Conservation (phyloP, 208 protist genomes). For the Crithidia brevicula region DNA sequence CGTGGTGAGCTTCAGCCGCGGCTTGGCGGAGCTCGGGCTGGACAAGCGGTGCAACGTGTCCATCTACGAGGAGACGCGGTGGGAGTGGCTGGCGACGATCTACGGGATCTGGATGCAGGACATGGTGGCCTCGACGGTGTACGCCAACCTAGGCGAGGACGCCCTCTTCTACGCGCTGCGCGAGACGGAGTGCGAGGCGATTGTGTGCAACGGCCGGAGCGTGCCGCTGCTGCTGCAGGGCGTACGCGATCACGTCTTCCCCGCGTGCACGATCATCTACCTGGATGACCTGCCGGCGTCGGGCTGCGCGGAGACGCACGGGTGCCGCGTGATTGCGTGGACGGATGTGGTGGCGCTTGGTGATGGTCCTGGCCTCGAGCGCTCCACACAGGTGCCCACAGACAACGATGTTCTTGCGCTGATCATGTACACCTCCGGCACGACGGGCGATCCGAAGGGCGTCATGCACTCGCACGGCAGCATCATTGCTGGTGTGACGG, state of each 20-base stretch:
- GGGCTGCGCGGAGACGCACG: constrained; percentile 10
- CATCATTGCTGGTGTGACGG: constrained; percentile 43
- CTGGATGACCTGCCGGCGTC: constrained; percentile 46
- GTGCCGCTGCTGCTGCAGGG: constrained; percentile 51
- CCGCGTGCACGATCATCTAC: constrained; percentile 59
- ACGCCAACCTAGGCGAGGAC: constrained; percentile 84
- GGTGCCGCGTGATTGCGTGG: constrained; percentile 49
- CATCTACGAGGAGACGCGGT: constrained; percentile 87
- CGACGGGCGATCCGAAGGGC: constrained; percentile 90
- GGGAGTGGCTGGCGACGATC: constrained; percentile 77
- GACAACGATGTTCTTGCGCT: constrained; percentile 44
- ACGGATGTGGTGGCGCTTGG: constrained; percentile 54
- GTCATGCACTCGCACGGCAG: constrained; percentile 84
- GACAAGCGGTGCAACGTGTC: constrained; percentile 35
- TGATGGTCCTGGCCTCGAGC: constrained; percentile 3
- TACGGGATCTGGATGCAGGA: constrained; percentile 74
- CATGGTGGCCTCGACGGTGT: constrained; percentile 75
- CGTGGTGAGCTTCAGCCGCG: constrained; percentile 52
- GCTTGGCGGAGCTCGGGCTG: constrained; percentile 60
- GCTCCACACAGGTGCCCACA: not conserved
- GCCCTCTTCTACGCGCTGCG: constrained; percentile 66
- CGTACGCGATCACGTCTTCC: constrained; percentile 37
- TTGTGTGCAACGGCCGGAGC: constrained; percentile 71
- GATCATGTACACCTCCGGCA: constrained; percentile 82
- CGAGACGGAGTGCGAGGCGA: constrained; percentile 57